Evolutionary conservation across 1,139 yeast genomes (phyloP).

Genomic region (Meyerozyma sp.): DNA sequence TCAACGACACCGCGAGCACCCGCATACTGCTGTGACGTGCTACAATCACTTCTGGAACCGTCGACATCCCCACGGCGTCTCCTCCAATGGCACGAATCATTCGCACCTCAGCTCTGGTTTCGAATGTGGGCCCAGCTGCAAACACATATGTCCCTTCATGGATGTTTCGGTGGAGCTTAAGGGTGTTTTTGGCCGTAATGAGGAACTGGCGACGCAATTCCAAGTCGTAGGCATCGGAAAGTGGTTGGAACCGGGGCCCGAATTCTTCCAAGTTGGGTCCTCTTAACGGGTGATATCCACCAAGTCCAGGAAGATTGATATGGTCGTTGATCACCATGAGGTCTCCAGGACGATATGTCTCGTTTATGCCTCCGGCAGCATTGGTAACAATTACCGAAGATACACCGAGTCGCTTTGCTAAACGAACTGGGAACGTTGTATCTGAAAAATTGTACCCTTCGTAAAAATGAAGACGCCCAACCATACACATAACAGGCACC

Average conservation of each 20-base stretch:
- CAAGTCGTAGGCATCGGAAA: slow-evolving; percentile 85
- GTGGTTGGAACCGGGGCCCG: slow-evolving; percentile 85
- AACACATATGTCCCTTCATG: slow-evolving; percentile 86
- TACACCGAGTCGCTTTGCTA: slow-evolving; percentile 61
- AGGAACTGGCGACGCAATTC: slow-evolving; percentile 58
- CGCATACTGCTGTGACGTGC: slow-evolving; percentile 84
- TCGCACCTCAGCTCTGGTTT: slow-evolving; percentile 88
- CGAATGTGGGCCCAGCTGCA: slow-evolving; percentile 93
- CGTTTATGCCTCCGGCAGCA: slow-evolving; percentile 89
- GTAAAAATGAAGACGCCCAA: slow-evolving; percentile 86
- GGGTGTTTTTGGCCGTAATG: slow-evolving; percentile 42
- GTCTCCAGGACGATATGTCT: slow-evolving; percentile 71
- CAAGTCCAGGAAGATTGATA: slow-evolving; percentile 82
- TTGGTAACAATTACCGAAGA: slow-evolving; percentile 71
- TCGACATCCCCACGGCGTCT: slow-evolving; percentile 97
- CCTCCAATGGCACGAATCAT: slow-evolving; percentile 71
- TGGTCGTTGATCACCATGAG: slow-evolving; percentile 88
- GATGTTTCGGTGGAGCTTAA: slow-evolving; percentile 53
- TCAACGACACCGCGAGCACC: slow-evolving; percentile 79
- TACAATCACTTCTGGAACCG: slow-evolving; percentile 91
- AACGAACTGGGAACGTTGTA: slow-evolving; percentile 82
- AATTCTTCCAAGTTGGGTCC: slow-evolving; percentile 78
- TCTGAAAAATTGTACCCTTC: slow-evolving; percentile 83
- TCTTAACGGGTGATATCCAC: slow-evolving; percentile 81
- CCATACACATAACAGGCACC: slow-evolving; percentile 88